phyloP scores from a whole-genome alignment of 108 stramenopile genomes.

The Stephanodiscus triporus region DNA sequence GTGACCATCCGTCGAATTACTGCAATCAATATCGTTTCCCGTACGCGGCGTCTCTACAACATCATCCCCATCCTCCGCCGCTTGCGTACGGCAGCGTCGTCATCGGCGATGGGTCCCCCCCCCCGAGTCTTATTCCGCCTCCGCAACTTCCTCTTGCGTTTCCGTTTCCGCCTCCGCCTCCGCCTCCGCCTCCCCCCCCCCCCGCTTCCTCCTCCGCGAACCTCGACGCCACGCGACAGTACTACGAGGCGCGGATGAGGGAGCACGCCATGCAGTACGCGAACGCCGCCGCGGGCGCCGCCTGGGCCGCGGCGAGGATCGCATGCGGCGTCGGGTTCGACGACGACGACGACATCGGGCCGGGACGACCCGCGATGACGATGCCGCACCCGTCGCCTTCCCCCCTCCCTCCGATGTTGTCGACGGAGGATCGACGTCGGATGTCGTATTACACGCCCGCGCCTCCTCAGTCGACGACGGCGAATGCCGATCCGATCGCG shows the following conservation, averaged over 20 bases:
- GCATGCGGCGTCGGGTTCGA: slow-evolving; percentile 28
- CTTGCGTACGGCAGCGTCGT: too few relatives aligned
- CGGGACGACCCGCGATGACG: too few relatives aligned
- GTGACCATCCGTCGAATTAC: too few relatives aligned
- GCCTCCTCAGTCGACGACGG: not conserved
- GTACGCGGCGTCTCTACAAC: too few relatives aligned
- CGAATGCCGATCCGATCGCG: not conserved
- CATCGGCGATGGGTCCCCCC: too few relatives aligned
- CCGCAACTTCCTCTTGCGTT: too few relatives aligned
- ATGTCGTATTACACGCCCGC: slow-evolving; percentile 3
- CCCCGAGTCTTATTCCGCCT: too few relatives aligned
- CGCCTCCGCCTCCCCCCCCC: not conserved
- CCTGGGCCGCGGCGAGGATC: slow-evolving; percentile 77
- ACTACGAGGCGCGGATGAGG: slow-evolving; percentile 79
- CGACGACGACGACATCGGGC: not conserved
- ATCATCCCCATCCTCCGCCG: too few relatives aligned
- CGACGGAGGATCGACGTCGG: not conserved
- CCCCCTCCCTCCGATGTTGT: too few relatives aligned
- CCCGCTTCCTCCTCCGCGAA: not conserved
- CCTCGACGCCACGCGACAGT: slow-evolving; percentile 53
- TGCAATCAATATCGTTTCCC: too few relatives aligned
- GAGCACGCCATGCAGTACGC: slow-evolving; percentile 86
- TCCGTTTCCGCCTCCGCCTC: not conserved
- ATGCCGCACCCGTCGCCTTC: too few relatives aligned
- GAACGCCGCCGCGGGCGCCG: slow-evolving; percentile 83